These are phyloP conservation scores for Persicaria tinctoria DNA, from an alignment of 148 eudicot genomes.

Conservation along the genomic window DNA sequence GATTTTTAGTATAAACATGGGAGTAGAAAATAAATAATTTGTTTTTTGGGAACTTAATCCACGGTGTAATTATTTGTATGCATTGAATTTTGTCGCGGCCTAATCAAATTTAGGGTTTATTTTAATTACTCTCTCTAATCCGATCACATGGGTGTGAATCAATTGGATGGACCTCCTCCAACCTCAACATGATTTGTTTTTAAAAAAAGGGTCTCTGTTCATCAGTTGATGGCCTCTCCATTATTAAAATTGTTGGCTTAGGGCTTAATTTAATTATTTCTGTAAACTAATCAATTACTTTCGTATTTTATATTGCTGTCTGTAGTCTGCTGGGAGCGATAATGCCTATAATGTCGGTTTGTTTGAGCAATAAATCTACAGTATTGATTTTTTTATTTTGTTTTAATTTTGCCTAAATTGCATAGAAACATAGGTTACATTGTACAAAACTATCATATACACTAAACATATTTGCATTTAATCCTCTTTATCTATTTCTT, in stretches of 20 bases:
- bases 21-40: too few relatives aligned
- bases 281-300: background rate
- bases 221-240: constrained; percentile 7
- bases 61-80: constrained; percentile 9
- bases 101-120: background rate
- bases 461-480: too few relatives aligned
- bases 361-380: constrained; percentile 1
- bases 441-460: too few relatives aligned
- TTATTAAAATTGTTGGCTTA: background rate
- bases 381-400: background rate
- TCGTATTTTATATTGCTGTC: background rate
- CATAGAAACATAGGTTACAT: too few relatives aligned
- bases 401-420: too few relatives aligned
- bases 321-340: constrained; percentile 9
- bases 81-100: constrained; percentile 11
- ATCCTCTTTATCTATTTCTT: too few relatives aligned
- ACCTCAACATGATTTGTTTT: background rate
- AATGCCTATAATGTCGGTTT: constrained; percentile 10
- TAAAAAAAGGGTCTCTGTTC: background rate
- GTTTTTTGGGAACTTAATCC: constrained; percentile 9
- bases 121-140: constrained; percentile 7
- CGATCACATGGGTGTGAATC: constrained; percentile 11
- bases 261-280: constrained; percentile 1
- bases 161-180: constrained; percentile 4
- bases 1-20: background rate